Evolutionary conservation across 1,284 basidiomycete species (phyloP), one percentile per base, ranked within the genome.

Genomic region (Bjerkandera adusta): DNA sequence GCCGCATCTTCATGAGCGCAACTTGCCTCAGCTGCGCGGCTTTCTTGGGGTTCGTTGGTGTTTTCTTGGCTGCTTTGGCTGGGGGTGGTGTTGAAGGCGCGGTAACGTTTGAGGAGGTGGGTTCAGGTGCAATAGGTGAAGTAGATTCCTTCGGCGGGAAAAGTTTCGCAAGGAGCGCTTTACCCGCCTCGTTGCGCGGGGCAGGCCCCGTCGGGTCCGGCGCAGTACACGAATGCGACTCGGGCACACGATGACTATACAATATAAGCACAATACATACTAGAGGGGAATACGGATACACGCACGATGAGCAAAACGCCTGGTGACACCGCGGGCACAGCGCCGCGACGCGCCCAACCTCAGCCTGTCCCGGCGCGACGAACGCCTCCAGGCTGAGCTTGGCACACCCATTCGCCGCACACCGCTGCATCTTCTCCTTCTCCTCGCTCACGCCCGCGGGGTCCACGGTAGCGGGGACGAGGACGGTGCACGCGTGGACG

Each of bases 1-100:
- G 85, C 42, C 82, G 78, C 74, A 89, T 76, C 58, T 81, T 86
- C 75, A 90, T 86, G 6, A 81, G 57, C 56, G 82, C 75, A 10
- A 89, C 63, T 56, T 79, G 79, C 43, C 72, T 69, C 42, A 73
- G 62, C 53, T 80, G 77, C 0, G 73, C 76, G 12, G 74, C 59
- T 55, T 82, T 83, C 51, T 68, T 72, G 5, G 80, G 73, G 54
- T 83, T 75, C 2, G 69, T 69, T 10, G 75, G 70, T 29, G 65
- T 53, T 43, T 54, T 69, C 67, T 49, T 50, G 22, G 41, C 51
- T 47, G 56, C 24, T 50, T 57, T 49, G 47, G 58, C 20, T n/a
- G n/a, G n/a, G 12, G 50, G 20, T 18, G 43, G 18, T 15, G 43
- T n/a, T 24, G 52, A 21, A 2, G 54, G 18, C 26, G 42, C 8